A percentile compares a stretch with the other conserved stretches of the same genome.
Evolutionary conservation across 139 green algal species (phyloP).

Genomic region (Spirogloea muscicola): DNA sequence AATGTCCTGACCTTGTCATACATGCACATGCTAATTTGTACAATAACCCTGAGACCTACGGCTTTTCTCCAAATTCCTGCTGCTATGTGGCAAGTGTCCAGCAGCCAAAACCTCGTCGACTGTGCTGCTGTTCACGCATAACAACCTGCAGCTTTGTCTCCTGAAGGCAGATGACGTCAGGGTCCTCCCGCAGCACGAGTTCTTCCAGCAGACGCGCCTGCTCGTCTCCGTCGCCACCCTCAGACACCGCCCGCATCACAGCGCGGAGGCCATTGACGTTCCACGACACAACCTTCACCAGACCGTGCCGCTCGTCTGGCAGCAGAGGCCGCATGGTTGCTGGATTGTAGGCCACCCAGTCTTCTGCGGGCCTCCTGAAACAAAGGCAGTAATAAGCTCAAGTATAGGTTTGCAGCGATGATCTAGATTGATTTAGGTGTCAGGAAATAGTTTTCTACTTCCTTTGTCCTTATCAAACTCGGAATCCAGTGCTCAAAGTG

Average conservation of each 20-base stretch:
- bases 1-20: too few species aligned
- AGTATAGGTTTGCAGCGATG: too few species aligned
- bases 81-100: too few species aligned
- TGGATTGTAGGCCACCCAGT: slow-evolving; percentile 35
- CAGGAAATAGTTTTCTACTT: slow-evolving; percentile 16
- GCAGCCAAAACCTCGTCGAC: too few species aligned
- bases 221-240: slow-evolving; percentile 2
- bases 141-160: slow-evolving; percentile 53
- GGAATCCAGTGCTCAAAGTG: too few species aligned
- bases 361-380: slow-evolving; percentile 3
- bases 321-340: slow-evolving; percentile 22
- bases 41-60: too few species aligned
- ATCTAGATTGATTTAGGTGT: too few species aligned
- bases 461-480: too few species aligned
- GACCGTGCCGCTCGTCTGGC: slow-evolving; percentile 7
- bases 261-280: slow-evolving; percentile 51
- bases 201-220: slow-evolving; percentile 6
- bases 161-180: slow-evolving; percentile 51
- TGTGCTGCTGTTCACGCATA: neutral
- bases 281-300: slow-evolving; percentile 42
- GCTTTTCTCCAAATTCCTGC: too few species aligned
- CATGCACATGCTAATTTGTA: too few species aligned
- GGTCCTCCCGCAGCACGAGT: slow-evolving; percentile 29
- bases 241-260: slow-evolving; percentile 36
- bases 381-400: too few species aligned